phyloP scores from a whole-genome alignment of 176 grass and related monocot species.

The Avena sativa region DNA sequence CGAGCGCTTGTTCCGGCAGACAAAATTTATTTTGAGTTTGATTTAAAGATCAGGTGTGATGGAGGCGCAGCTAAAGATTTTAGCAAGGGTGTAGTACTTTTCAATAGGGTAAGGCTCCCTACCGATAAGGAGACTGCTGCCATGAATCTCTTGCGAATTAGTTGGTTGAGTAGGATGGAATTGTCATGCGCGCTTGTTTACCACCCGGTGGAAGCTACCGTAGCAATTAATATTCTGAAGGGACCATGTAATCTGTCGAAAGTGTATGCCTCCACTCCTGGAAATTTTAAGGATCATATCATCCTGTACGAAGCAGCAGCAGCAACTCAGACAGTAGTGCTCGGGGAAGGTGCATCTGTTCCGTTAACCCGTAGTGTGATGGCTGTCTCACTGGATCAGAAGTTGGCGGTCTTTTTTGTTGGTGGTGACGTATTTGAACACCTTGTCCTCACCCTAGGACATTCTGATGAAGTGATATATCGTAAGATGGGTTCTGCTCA shows the following conservation, averaged over 20 bases:
- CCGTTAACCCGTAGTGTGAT: neutral
- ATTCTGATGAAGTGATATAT: neutral
- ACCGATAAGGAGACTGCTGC: neutral
- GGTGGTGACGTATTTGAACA: constrained; percentile 1
- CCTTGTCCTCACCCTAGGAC: neutral
- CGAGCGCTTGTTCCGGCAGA: neutral
- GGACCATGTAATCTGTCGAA: neutral
- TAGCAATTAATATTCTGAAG: constrained; percentile 4
- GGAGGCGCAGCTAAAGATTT: neutral
- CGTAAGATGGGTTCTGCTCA: neutral
- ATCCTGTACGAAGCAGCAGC: neutral
- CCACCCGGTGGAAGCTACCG: neutral
- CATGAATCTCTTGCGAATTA: neutral
- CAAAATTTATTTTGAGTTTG: neutral
- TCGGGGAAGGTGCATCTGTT: neutral
- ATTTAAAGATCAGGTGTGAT: constrained; percentile 6
- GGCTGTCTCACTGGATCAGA: neutral
- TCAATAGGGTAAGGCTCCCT: neutral
- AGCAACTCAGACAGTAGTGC: neutral
- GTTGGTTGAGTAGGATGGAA: neutral
- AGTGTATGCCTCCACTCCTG: neutral
- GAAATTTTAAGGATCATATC: constrained; percentile 17
- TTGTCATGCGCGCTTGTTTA: neutral
- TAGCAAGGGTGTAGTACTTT: neutral
- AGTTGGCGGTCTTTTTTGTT: neutral